Evolutionary conservation across 208 protist genomes (phyloP), one percentile per base, ranked within the genome.

Genomic region (Leishmania martiniquensis): DNA sequence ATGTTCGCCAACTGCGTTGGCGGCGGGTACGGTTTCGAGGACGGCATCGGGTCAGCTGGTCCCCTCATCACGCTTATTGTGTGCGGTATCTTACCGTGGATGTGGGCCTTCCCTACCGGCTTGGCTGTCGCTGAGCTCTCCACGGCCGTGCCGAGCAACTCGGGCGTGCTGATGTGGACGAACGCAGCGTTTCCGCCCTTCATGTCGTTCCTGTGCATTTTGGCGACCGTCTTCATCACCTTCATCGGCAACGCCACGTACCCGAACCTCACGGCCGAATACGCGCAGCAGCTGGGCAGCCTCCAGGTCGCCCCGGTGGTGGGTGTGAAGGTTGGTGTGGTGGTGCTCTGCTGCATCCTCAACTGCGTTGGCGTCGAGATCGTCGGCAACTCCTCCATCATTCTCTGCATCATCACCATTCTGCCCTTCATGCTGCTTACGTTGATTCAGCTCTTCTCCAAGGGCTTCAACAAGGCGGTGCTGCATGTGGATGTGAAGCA

Each of bases 181-280:
- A 96, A 96, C 72, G 92, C 89, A 0, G 88, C 92, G 22, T 92
- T 96, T 29, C 92, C 89, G 32, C 83, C 92, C 34, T 90, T 88
- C 57, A 78, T 96, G 17, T 96, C 92, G 39, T 92, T 93, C 70
- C 69, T 96, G 70, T 92, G 89, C 80, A 90, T 96, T 65, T 73
- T 96, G 12, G 80, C 74, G 4, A 96, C 92, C 32, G 80, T 96
- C 65, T 91, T 96, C 63, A 91, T 96, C 76, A 94, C 88, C 5
- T 96, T 96, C 80, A 91, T 96, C 34, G 89, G 92, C 72, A 96
- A 96, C 77, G 89, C 92, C 45, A 94, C 88, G 47, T 96, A 93
- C 75, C 92, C 92, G 29, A 96, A 83, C 73, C 85, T 96, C 32
- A 90, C 87, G 34, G 72, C 90, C n/a, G 88, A 91, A 87, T 96